phyloP scores from a whole-genome alignment of 352 stramenopile species.

The Phytophthora cactorum region DNA sequence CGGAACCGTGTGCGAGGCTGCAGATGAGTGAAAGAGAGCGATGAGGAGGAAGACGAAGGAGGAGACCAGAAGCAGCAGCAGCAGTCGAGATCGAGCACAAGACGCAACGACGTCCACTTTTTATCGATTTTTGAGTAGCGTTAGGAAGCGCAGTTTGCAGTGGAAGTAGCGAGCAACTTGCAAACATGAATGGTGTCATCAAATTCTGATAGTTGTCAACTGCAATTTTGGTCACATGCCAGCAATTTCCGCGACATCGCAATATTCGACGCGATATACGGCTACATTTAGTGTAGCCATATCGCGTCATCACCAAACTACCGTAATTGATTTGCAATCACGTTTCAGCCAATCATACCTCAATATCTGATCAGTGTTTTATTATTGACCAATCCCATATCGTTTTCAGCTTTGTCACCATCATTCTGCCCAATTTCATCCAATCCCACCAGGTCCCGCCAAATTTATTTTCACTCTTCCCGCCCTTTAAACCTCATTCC shows the following conservation, averaged over 20 bases:
- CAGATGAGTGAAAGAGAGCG: conserved; percentile 5
- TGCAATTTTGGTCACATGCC: too few relatives aligned
- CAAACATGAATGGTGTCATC: conserved; percentile 17
- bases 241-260: too few relatives aligned
- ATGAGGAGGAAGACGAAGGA: not conserved
- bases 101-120: conserved; percentile 11
- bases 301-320: conserved; percentile 14
- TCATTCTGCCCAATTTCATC: conserved; percentile 13
- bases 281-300: conserved; percentile 5
- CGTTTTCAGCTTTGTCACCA: not conserved
- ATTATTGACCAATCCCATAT: conserved; percentile 10
- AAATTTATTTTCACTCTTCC: conserved; percentile 12
- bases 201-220: not conserved
- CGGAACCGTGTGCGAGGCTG: conserved; percentile 21
- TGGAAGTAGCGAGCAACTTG: conserved; percentile 2
- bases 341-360: conserved; percentile 15
- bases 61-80: not conserved
- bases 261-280: too few relatives aligned
- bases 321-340: conserved; percentile 17
- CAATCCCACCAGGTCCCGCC: conserved; percentile 21
- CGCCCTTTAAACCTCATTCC: conserved; percentile 28
- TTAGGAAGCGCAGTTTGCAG: conserved; percentile 14
- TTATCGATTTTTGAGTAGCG: conserved; percentile 26
- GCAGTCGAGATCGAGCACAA: not conserved
- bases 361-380: not conserved